Conservation (phyloP, 257 asterid genomes). For the Mitragyna speciosa region DNA sequence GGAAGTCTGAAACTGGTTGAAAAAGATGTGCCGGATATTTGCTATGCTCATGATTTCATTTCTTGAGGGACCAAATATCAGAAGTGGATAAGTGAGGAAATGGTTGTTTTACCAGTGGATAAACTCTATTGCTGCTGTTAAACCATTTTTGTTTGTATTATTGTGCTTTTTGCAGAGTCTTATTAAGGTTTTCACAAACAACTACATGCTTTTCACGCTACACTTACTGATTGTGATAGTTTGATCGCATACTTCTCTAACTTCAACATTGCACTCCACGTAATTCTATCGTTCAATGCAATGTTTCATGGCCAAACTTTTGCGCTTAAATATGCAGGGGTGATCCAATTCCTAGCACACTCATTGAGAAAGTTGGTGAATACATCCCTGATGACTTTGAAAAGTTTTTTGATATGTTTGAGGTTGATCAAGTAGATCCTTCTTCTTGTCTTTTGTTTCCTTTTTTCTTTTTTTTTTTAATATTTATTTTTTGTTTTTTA, state of each 20-base stretch:
- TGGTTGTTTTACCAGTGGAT: too few relatives aligned
- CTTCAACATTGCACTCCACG: not conserved
- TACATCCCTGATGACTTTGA: conserved; percentile 70
- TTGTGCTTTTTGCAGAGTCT: not conserved
- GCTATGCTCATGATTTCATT: not conserved
- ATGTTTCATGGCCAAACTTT: conserved; percentile 18
- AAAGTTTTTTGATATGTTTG: conserved; percentile 38
- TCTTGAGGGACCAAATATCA: not conserved
- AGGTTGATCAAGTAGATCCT: conserved; percentile 43
- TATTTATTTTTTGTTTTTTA: conserved; percentile 3
- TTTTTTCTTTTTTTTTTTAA: conserved; percentile 5
- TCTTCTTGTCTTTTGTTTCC: conserved; percentile 8
- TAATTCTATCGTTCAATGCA: not conserved
- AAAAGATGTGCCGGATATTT: too few relatives aligned
- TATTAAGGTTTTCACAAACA: not conserved
- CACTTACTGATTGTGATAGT: too few relatives aligned
- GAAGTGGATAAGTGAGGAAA: not conserved
- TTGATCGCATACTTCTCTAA: not conserved
- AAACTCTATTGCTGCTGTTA: too few relatives aligned
- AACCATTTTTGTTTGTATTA: not conserved
- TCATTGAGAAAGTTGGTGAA: conserved; percentile 74
- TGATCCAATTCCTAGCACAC: conserved; percentile 72
- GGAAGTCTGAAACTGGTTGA: not conserved
- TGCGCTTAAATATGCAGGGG: conserved; percentile 64
- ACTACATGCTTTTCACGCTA: not conserved